Evolutionary conservation across 2,329 filamentous ascomycete genomes (phyloP), one percentile per base, ranked within the genome.

Genomic region (Epichloe scottii): DNA sequence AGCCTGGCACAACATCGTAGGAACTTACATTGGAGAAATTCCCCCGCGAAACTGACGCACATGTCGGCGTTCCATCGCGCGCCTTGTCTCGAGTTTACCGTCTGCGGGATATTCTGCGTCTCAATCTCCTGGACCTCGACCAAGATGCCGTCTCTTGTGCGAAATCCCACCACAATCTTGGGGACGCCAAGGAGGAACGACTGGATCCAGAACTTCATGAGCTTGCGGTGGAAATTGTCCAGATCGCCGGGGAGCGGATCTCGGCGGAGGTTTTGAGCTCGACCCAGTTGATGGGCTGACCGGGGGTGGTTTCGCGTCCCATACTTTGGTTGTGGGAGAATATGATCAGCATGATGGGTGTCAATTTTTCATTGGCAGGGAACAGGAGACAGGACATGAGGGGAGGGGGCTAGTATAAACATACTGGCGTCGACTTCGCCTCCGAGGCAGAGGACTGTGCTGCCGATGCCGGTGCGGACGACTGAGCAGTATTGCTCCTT

Each of bases 151-250:
- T 83, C 67, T 17, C 67, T 79, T 35, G 79, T 83, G 46, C 93
- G 82, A 65, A 93, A 96, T 1, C 93, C 93, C 33, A 98, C 86
- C 44, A 96, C 81, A 57, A 98, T 88, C 58, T 84, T 93, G 0
- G 89, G 89, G 1, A 97, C 90, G 40, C 91, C 91, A 2, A 98
- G 82, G 2, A 98, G 75, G 63, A 95, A 98, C 0, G 87, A 95
- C 66, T 97, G 93, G 14, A 91, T 88, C 93, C 93, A 98, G 69
- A 91, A 95, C 62, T 94, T 94, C 68, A 95, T 79, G 50, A 97
- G 76, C 65, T 97, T 97, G 46, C 87, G 80, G 67, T 96, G 87
- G 63, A 91, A 95, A 55, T 82, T 85, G 19, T 84, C 68, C 62
- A 81, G 75, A 60, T 93, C 87, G 45, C 80, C 76, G 2, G 83